Conservation (phyloP, 2,329 filamentous ascomycete species). For the Aspergillus arachidicola region DNA sequence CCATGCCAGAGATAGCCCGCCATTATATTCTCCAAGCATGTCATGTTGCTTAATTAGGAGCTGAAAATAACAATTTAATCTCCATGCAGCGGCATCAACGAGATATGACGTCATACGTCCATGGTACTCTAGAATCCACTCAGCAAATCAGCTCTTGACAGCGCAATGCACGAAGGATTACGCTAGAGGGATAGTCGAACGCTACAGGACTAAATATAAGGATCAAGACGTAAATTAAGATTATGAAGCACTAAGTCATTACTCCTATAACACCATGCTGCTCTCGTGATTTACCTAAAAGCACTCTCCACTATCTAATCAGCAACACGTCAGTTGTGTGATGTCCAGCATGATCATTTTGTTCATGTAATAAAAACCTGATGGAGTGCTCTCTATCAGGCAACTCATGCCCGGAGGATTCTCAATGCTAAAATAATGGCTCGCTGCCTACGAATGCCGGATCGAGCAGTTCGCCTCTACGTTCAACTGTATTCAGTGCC, state of each 20-base stretch:
- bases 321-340: not conserved
- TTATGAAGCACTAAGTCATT: not conserved
- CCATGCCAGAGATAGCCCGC: not conserved
- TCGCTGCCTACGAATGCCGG: not conserved
- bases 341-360: not conserved
- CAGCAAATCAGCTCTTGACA: not conserved
- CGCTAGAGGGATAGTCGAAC: not conserved
- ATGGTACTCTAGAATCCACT: not conserved
- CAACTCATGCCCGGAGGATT: not conserved
- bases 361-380: not conserved
- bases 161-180: not conserved
- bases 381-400: not conserved
- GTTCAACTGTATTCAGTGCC: not conserved
- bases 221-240: not conserved
- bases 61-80: not conserved
- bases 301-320: not conserved
- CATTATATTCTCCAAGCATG: not conserved
- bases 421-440: not conserved
- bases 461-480: not conserved
- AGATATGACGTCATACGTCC: not conserved
- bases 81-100: not conserved
- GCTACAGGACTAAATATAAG: not conserved
- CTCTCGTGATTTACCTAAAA: not conserved
- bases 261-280: not conserved
- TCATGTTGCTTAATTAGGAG: not conserved